phyloP scores from a whole-genome alignment of 768 basidiomycete genomes.

The Kwoniella sp. region DNA sequence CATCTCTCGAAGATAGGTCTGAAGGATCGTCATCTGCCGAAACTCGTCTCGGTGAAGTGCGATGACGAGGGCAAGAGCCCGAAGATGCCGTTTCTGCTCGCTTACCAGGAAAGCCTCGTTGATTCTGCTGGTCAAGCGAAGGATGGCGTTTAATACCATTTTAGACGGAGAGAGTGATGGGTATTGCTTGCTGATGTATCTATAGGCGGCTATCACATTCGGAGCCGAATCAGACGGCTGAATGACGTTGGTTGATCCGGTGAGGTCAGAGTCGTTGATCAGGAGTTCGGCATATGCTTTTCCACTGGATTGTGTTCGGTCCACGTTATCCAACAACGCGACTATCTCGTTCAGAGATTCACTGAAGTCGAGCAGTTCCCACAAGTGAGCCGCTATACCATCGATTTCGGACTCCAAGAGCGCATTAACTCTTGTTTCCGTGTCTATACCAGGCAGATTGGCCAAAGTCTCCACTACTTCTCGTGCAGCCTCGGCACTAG shows the following conservation, averaged over 20 bases:
- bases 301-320: neutral
- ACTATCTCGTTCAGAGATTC: constrained; percentile 4
- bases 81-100: constrained; percentile 75
- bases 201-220: constrained; percentile 57
- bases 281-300: constrained; percentile 9
- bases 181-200: constrained; percentile 63
- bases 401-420: constrained; percentile 5
- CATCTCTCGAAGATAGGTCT: constrained; percentile 69
- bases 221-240: constrained; percentile 11
- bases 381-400: constrained; percentile 10
- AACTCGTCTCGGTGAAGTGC: constrained; percentile 65
- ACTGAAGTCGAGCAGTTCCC: constrained; percentile 17
- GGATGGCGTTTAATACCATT: constrained; percentile 69
- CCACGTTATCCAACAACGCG: constrained; percentile 1
- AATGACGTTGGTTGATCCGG: constrained; percentile 7
- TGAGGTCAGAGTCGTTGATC: constrained; percentile 9
- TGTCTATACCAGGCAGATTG: constrained; percentile 6
- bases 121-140: constrained; percentile 67
- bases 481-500: neutral
- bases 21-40: constrained; percentile 65
- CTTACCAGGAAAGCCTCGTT: constrained; percentile 73
- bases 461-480: neutral
- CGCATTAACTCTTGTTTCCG: neutral
- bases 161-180: constrained; percentile 59
- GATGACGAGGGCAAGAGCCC: constrained; percentile 73